Conservation (phyloP, 2,329 filamentous ascomycete species). For the Penicillium sp. region DNA sequence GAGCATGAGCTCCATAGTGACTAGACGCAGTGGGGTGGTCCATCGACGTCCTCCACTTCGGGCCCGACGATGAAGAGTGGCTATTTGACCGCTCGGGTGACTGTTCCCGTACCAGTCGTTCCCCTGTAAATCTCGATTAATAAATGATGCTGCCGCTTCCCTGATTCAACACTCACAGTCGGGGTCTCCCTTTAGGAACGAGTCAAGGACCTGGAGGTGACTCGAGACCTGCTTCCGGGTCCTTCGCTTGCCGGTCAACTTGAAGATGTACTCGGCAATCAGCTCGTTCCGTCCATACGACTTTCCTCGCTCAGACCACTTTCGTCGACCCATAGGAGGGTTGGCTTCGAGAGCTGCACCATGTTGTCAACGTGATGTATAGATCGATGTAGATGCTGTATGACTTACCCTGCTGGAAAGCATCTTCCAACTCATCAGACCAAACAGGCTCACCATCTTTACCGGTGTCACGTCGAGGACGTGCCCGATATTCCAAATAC, state of each 20-base stretch:
- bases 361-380: constrained; percentile 11
- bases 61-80: constrained; percentile 32
- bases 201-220: constrained; percentile 62
- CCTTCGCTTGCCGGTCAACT: constrained; percentile 53
- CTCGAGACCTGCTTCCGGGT: constrained; percentile 62
- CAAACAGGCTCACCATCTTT: constrained; percentile 46
- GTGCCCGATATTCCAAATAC: constrained; percentile 45
- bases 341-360: constrained; percentile 52
- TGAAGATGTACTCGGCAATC: constrained; percentile 58
- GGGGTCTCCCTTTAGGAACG: constrained; percentile 53
- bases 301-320: constrained; percentile 52
- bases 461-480: constrained; percentile 44
- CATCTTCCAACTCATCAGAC: constrained; percentile 48
- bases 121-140: constrained; percentile 27
- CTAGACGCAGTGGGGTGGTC: constrained; percentile 31
- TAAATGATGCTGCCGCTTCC: background rate
- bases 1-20: constrained; percentile 28
- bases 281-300: constrained; percentile 61
- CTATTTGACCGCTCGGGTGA: constrained; percentile 33
- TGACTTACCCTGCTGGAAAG: constrained; percentile 47
- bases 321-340: constrained; percentile 58
- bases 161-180: constrained; percentile 45
- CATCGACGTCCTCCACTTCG: constrained; percentile 34
- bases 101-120: constrained; percentile 40
- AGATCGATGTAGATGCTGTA: background rate